These are phyloP conservation scores for Komagataella mondaviorum DNA, from an alignment of 805 yeast genomes.

Conservation along the genomic window DNA sequence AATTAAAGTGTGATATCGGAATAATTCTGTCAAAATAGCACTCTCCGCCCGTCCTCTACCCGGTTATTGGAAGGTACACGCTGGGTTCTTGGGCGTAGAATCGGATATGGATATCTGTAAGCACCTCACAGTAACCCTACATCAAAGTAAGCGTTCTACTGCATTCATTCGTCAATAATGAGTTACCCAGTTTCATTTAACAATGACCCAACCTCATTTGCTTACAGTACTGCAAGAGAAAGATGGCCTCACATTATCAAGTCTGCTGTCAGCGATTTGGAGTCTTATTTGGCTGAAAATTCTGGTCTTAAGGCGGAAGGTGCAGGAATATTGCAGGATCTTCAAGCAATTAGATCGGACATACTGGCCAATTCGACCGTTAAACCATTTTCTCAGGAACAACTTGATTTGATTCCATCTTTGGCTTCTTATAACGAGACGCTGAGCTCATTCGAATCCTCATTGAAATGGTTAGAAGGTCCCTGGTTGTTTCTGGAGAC, in stretches of 20 bases:
- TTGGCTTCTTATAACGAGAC: constrained; percentile 43
- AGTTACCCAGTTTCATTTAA: constrained; percentile 32
- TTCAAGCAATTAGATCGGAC: constrained; percentile 29
- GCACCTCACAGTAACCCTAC: background rate
- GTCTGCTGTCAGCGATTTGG: constrained; percentile 55
- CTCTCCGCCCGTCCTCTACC: background rate
- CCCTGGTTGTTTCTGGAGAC: constrained; percentile 91
- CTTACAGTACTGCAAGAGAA: constrained; percentile 57
- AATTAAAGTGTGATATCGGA: background rate
- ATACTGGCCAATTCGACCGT: constrained; percentile 28
- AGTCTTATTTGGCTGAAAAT: constrained; percentile 9
- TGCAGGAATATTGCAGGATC: constrained; percentile 22
- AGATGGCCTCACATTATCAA: constrained; percentile 84
- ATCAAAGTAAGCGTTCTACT: background rate
- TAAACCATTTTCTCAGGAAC: constrained; percentile 27
- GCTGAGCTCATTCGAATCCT: constrained; percentile 7
- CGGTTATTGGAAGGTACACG: background rate
- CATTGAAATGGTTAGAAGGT: constrained; percentile 55
- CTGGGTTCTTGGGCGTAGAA: background rate
- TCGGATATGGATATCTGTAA: background rate
- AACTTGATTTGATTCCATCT: constrained; percentile 22
- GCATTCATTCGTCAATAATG: background rate
- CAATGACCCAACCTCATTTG: constrained; percentile 68
- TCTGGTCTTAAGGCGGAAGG: constrained; percentile 30
- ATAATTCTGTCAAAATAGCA: background rate